These are phyloP conservation scores for Debaryomyces coudertii DNA, from an alignment of 1,139 yeast genomes.

Conservation along the genomic window DNA sequence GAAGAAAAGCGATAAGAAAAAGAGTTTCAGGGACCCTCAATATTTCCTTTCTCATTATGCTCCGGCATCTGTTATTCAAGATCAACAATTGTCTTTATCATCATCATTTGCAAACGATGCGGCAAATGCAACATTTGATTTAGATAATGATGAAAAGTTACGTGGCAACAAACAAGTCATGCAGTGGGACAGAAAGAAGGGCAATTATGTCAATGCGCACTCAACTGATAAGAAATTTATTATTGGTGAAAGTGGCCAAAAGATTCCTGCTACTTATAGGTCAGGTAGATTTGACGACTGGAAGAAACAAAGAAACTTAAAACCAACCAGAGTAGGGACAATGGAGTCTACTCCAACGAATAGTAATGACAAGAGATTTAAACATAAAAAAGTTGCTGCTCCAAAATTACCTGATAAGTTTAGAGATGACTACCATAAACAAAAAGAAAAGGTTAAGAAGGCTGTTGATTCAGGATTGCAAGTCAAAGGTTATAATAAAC, in stretches of 20 bases:
- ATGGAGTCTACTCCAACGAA: constrained; percentile 41
- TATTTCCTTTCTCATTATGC: constrained; percentile 91
- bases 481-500: constrained; percentile 69
- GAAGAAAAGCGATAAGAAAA: constrained; percentile 37
- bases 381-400: constrained; percentile 75
- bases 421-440: constrained; percentile 84
- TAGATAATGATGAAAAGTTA: constrained; percentile 76
- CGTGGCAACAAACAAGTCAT: constrained; percentile 70
- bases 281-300: constrained; percentile 92
- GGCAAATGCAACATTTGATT: constrained; percentile 79
- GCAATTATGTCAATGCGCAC: constrained; percentile 81
- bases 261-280: constrained; percentile 87
- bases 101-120: constrained; percentile 86
- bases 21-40: constrained; percentile 74
- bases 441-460: constrained; percentile 78
- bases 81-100: constrained; percentile 68
- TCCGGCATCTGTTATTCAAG: constrained; percentile 77
- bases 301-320: constrained; percentile 72
- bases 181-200: constrained; percentile 94
- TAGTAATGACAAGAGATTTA: constrained; percentile 52
- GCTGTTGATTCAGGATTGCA: constrained; percentile 76
- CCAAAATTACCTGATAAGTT: constrained; percentile 88
- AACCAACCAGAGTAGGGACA: constrained; percentile 56
- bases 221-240: constrained; percentile 85
- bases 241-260: constrained; percentile 93